Conservation (phyloP, 306 rosid genomes). For the Trifolium dubium region DNA sequence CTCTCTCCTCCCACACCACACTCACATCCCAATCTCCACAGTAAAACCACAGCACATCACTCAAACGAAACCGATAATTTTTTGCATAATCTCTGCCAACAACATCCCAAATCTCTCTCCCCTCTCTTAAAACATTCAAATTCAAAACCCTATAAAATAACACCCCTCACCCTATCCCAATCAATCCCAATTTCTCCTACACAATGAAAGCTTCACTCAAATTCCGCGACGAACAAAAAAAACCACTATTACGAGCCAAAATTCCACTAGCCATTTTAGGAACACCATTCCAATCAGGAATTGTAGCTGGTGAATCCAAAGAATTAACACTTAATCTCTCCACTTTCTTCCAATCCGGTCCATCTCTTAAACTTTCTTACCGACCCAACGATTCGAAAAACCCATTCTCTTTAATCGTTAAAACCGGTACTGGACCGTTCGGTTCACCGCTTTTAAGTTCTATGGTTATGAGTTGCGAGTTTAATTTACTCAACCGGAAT, state of each 20-base stretch:
- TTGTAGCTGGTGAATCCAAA: constrained; percentile 63
- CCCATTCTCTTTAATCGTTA: constrained; percentile 73
- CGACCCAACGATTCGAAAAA: constrained; percentile 74
- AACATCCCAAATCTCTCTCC: neutral
- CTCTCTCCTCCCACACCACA: no score
- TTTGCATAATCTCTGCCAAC: neutral
- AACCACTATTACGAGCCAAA: constrained; percentile 74
- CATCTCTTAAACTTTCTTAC: constrained; percentile 59
- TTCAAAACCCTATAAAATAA: neutral
- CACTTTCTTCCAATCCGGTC: constrained; percentile 81
- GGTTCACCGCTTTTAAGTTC: constrained; percentile 76
- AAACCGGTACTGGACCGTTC: constrained; percentile 72
- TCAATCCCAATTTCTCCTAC: no score
- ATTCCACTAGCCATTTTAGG: constrained; percentile 76
- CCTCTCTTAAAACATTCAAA: neutral
- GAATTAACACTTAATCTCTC: constrained; percentile 79
- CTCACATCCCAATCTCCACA: neutral
- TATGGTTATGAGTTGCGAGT: constrained; percentile 82
- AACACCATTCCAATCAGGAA: constrained; percentile 81
- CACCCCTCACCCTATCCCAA: neutral
- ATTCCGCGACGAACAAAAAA: constrained; percentile 79
- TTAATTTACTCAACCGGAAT: constrained; percentile 52
- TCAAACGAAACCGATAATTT: neutral
- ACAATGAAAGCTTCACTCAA: constrained; percentile 88
- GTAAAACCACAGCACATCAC: neutral